A percentile compares a stretch with the other conserved stretches of the same genome.
Conservation (phyloP, 352 stramenopile species). For the Globisporangium lucens region DNA sequence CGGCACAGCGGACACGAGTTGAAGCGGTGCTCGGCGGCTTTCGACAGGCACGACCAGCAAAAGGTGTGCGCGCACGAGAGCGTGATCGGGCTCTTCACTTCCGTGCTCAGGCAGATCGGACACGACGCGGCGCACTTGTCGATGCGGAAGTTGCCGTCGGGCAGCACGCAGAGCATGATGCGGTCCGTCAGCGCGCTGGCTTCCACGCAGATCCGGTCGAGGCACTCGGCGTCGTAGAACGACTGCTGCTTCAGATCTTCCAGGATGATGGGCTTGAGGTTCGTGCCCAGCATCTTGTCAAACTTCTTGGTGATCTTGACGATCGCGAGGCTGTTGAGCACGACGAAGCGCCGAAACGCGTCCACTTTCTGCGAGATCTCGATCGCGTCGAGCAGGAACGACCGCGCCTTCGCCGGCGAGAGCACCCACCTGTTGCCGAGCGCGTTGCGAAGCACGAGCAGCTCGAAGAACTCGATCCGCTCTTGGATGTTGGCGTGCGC, state of each 20-base stretch:
- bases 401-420: constrained; percentile 41
- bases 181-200: constrained; percentile 51
- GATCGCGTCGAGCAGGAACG: constrained; percentile 51
- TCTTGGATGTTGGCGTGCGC: constrained; percentile 53
- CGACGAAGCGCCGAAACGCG: constrained; percentile 69
- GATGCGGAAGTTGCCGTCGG: constrained; percentile 63
- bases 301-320: constrained; percentile 87
- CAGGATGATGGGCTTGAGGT: constrained; percentile 33
- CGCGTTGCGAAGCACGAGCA: constrained; percentile 32
- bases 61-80: constrained; percentile 74
- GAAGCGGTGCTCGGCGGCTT: constrained; percentile 70
- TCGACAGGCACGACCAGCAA: constrained; percentile 79
- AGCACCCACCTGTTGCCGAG: constrained; percentile 65
- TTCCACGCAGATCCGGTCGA: constrained; percentile 54
- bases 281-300: constrained; percentile 45
- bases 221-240: constrained; percentile 58
- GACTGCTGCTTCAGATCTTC: constrained; percentile 56
- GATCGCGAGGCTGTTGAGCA: constrained; percentile 76
- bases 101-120: constrained; percentile 59
- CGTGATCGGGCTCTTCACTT: constrained; percentile 72
- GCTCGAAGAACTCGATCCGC: constrained; percentile 37
- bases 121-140: constrained; percentile 44
- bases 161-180: constrained; percentile 69
- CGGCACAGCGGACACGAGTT: constrained; percentile 71
- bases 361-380: constrained; percentile 64